Evolutionary conservation across 345 rosid species (phyloP).

Genomic region (Brassica incana): DNA sequence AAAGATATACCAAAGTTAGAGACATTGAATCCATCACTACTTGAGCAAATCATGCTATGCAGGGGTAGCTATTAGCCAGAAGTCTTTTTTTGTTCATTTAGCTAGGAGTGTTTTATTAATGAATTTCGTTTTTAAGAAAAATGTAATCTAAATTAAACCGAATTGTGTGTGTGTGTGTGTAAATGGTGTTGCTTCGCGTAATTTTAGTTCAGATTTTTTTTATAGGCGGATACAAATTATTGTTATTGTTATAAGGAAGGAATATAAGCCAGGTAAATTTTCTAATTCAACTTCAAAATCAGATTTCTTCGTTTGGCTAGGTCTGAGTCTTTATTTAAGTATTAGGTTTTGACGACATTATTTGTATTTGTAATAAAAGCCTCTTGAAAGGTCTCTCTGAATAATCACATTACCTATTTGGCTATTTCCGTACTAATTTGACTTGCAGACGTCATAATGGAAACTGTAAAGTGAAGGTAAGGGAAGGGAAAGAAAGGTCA

Average conservation of each 20-base stretch:
- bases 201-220: no score
- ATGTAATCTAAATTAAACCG: not conserved
- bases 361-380: not conserved
- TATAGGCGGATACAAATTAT: no score
- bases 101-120: not conserved
- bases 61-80: not conserved
- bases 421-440: slow-evolving; percentile 19
- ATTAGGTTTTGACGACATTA: not conserved
- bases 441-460: slow-evolving; percentile 15
- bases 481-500: not conserved
- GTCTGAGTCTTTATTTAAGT: not conserved
- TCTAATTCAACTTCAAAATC: no score
- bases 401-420: not conserved
- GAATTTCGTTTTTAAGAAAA: not conserved
- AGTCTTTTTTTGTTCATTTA: not conserved
- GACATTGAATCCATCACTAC: not conserved
- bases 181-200: no score
- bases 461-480: slow-evolving; percentile 3
- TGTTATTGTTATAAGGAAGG: no score
- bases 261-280: no score
- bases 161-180: not conserved
- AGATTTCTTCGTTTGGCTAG: not conserved
- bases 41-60: not conserved
- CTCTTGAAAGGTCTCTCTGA: not conserved
- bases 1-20: not conserved